phyloP scores from a whole-genome alignment of 495 filamentous ascomycete genomes.

The Hyaloscypha bicolor region DNA sequence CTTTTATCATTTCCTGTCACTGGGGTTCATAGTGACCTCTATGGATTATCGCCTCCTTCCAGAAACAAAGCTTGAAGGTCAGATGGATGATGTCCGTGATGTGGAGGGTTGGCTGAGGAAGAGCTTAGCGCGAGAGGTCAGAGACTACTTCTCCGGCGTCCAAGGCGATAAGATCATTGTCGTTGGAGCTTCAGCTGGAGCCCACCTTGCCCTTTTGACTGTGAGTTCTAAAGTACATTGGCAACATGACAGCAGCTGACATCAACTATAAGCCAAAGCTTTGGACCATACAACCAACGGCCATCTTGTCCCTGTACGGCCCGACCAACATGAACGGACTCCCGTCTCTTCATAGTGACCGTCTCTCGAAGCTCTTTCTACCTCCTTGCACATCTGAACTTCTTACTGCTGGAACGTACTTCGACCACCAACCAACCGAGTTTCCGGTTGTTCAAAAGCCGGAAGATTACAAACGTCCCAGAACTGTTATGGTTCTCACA shows the following conservation, averaged over 20 bases:
- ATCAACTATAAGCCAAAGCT: conserved; percentile 18
- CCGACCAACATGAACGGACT: conserved; percentile 22
- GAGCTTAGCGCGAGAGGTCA: neutral
- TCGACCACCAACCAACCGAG: conserved; percentile 12
- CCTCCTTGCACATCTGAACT: conserved; percentile 12
- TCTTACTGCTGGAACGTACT: conserved; percentile 16
- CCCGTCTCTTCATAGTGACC: conserved; percentile 5
- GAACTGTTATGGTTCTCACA: conserved; percentile 9
- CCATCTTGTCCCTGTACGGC: conserved; percentile 23
- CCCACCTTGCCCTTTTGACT: conserved; percentile 23
- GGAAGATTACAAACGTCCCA: conserved; percentile 15
- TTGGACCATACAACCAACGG: conserved; percentile 15
- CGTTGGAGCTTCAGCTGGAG: conserved; percentile 18
- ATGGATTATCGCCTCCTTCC: conserved; percentile 25
- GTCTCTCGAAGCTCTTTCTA: neutral
- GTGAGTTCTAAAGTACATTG: neutral
- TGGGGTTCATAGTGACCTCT: conserved; percentile 18
- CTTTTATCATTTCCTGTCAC: conserved; percentile 18
- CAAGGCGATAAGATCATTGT: conserved; percentile 18
- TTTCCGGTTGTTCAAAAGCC: neutral
- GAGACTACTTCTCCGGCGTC: neutral
- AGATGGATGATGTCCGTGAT: conserved; percentile 22
- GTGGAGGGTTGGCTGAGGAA: conserved; percentile 22
- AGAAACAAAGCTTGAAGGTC: conserved; percentile 12
- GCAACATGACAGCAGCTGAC: neutral